phyloP scores from a whole-genome alignment of 2,329 filamentous ascomycete species.

The Alternaria ethzedia region DNA sequence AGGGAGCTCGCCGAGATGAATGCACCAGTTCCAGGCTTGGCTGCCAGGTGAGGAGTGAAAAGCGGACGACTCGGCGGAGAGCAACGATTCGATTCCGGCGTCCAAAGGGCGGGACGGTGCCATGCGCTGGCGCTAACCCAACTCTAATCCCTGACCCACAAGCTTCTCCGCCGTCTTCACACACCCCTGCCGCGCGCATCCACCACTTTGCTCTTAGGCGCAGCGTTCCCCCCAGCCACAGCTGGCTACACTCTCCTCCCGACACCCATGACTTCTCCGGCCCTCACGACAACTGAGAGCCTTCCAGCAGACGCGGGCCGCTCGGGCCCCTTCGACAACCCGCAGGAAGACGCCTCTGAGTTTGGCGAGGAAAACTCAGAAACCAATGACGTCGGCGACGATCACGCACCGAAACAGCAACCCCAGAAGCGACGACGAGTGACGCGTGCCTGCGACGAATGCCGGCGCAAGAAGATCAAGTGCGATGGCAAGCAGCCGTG shows the following conservation, averaged over 20 bases:
- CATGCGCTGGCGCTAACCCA: conserved; percentile 39
- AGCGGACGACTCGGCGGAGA: conserved; percentile 38
- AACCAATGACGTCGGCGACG: conserved; percentile 41
- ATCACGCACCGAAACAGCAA: conserved; percentile 43
- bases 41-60: conserved; percentile 20
- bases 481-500: conserved; percentile 63
- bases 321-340: conserved; percentile 34
- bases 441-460: conserved; percentile 53
- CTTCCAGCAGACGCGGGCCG: conserved; percentile 37
- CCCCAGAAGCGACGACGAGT: conserved; percentile 53
- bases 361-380: conserved; percentile 40
- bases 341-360: conserved; percentile 41
- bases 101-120: conserved; percentile 39
- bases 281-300: conserved; percentile 40
- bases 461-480: conserved; percentile 60
- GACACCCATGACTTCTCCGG: conserved; percentile 46
- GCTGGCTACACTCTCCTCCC: conserved; percentile 32
- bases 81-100: conserved; percentile 32
- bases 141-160: conserved; percentile 41
- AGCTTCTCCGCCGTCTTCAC: conserved; percentile 33
- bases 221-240: conserved; percentile 40
- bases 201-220: conserved; percentile 41
- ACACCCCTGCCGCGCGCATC: conserved; percentile 31
- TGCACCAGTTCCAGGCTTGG: conserved; percentile 11
- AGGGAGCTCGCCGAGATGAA: conserved; percentile 6